Evolutionary conservation across 441 rosid species (phyloP).

Genomic region (Jatropha podagrica): DNA sequence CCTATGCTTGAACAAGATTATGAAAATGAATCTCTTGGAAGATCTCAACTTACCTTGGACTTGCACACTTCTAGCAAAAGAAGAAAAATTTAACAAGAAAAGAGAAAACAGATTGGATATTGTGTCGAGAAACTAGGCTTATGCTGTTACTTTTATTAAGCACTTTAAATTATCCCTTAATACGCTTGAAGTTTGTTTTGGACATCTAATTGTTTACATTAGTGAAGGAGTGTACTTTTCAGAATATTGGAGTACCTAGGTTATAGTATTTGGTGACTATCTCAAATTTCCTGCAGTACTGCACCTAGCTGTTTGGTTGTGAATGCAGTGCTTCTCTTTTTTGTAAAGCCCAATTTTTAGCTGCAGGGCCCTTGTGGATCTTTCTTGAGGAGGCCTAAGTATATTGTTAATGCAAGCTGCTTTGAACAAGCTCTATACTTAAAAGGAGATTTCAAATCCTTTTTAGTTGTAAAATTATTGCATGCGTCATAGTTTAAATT

Average conservation of each 20-base stretch:
- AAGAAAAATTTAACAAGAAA: background rate
- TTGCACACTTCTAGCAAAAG: background rate
- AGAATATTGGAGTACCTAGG: background rate
- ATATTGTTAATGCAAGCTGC: background rate
- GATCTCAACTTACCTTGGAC: background rate
- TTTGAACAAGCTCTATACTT: background rate
- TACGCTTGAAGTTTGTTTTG: background rate
- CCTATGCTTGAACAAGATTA: background rate
- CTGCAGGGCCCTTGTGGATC: background rate
- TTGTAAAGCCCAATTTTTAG: background rate
- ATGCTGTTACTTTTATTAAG: background rate
- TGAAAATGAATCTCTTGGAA: background rate
- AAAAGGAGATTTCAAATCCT: background rate
- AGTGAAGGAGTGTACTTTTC: background rate
- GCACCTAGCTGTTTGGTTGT: background rate
- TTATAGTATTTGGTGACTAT: background rate
- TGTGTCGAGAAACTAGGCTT: background rate
- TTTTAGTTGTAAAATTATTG: background rate
- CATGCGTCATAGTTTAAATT: background rate
- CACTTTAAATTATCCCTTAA: background rate
- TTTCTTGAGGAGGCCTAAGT: background rate
- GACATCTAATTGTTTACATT: background rate
- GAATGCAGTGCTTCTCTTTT: background rate
- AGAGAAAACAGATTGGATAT: background rate
- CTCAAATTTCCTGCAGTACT: slow-evolving; percentile 5